Conservation (phyloP, 805 yeast species). For the Myxozyma neotropica region DNA sequence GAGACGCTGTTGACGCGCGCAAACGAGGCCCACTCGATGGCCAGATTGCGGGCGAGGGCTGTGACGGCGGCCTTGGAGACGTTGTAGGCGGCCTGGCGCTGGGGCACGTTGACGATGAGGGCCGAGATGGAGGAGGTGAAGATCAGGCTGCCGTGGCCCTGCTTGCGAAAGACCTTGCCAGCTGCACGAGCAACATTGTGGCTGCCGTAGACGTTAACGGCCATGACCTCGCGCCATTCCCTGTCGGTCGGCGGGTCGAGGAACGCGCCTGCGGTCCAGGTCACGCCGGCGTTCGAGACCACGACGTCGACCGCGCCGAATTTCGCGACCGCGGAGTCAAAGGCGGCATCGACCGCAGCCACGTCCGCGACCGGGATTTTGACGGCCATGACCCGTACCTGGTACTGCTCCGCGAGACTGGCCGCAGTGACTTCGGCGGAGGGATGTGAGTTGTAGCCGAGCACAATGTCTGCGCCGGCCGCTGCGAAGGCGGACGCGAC, state of each 20-base stretch:
- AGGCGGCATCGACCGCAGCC: constrained; percentile 51
- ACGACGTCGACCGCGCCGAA: constrained; percentile 30
- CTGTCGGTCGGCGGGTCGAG: constrained; percentile 20
- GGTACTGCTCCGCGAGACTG: constrained; percentile 57
- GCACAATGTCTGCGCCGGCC: constrained; percentile 49
- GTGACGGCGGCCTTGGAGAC: constrained; percentile 60
- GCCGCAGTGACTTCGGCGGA: constrained; percentile 60
- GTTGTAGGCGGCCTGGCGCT: constrained; percentile 56
- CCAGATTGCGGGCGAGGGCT: constrained; percentile 53
- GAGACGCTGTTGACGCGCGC: constrained; percentile 55
- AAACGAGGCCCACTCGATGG: constrained; percentile 58
- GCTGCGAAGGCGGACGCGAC: constrained; percentile 53
- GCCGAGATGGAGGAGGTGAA: constrained; percentile 58
- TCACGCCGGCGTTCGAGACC: constrained; percentile 33
- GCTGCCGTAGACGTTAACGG: constrained; percentile 23
- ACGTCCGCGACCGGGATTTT: constrained; percentile 58
- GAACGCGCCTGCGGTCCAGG: constrained; percentile 30
- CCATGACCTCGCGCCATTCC: constrained; percentile 26
- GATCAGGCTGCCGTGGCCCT: constrained; percentile 40
- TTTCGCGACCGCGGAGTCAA: constrained; percentile 45
- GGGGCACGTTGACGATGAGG: constrained; percentile 57
- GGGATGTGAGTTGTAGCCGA: constrained; percentile 51
- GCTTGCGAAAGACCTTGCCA: constrained; percentile 47
- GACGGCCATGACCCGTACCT: constrained; percentile 63
- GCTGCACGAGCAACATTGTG: constrained; percentile 62